Evolutionary conservation across 495 filamentous ascomycete genomes (phyloP), one percentile per base, ranked within the genome.

Genomic region (Podospora bellae-mahoneyi): DNA sequence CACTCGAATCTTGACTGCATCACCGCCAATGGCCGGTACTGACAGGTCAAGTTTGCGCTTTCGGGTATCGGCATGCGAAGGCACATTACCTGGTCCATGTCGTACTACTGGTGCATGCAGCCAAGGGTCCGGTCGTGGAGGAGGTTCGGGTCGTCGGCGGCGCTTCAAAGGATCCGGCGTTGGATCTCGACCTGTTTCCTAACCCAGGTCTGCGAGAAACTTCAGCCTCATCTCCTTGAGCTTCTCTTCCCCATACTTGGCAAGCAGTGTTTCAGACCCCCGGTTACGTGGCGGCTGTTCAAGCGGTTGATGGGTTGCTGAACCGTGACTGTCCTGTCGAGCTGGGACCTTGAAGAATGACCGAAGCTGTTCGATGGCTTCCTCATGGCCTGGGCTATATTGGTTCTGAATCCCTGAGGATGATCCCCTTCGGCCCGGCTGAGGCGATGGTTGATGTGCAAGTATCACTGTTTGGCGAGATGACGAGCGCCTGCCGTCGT

Each of bases 1-100:
- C 58, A 82, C 73, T 44, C 71, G 78, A 19, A 82, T 75, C 57
- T 48, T 76, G 23, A 81, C 68, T 53, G 74, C 68, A 2, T 69
- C 56, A 19, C 66, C 63, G 32, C 55, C 44, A 18, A 71, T 59
- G 13, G 30, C 39, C 54, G 23, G 58, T 26, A 53, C 19, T 18
- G 34, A 18, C 5, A 60, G 19, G 55, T 60, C 20, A 44, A 44
- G 63, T 57, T 19, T 57, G 23, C 30, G 59, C 30, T 32, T 30
- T 5, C 16, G 26, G 27, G 9, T 18, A 10, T 48, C 39, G 13
- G 13, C 2, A 16, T 48, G 39, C 6, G 9, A 48, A 13, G 39
- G 39, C 39, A 13, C 39, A 32, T 32, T 32, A 7, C 4, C 7
- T 32, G 30, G 30, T 13, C 39, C 39, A 5, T 5, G 39, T 18